Evolutionary conservation across 1,284 basidiomycete species (phyloP).

Genomic region (Ceratobasidium sp.): DNA sequence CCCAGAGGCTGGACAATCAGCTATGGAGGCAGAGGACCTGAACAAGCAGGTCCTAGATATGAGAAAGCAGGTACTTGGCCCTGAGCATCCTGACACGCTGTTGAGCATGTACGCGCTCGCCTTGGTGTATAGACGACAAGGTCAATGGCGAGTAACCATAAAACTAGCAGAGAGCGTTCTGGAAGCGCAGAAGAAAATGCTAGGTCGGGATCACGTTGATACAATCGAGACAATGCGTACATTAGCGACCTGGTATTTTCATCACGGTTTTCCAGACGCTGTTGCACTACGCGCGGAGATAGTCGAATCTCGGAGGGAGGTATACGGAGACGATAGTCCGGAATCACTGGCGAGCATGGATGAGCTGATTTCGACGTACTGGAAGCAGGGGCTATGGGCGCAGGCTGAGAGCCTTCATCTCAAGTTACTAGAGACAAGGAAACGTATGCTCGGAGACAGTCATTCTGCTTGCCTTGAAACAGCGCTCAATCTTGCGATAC

Average conservation of each 20-base stretch:
- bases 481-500: no score
- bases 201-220: conserved; percentile 1
- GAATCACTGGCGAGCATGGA: neutral
- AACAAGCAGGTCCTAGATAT: neutral
- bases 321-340: neutral
- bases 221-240: neutral
- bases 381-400: neutral
- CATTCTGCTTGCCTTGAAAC: neutral
- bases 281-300: neutral
- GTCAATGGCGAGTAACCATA: neutral
- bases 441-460: neutral
- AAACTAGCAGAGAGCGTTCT: neutral
- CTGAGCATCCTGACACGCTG: neutral
- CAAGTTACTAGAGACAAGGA: neutral
- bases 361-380: neutral
- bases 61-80: neutral
- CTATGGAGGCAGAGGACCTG: neutral
- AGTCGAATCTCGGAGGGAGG: neutral
- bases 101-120: neutral
- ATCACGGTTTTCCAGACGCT: neutral
- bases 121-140: neutral
- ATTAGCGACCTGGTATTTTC: neutral
- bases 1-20: neutral
- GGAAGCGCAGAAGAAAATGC: neutral
- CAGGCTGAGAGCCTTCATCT: neutral